Conservation (phyloP, 495 filamentous ascomycete species). For the Tuber aestivum region DNA sequence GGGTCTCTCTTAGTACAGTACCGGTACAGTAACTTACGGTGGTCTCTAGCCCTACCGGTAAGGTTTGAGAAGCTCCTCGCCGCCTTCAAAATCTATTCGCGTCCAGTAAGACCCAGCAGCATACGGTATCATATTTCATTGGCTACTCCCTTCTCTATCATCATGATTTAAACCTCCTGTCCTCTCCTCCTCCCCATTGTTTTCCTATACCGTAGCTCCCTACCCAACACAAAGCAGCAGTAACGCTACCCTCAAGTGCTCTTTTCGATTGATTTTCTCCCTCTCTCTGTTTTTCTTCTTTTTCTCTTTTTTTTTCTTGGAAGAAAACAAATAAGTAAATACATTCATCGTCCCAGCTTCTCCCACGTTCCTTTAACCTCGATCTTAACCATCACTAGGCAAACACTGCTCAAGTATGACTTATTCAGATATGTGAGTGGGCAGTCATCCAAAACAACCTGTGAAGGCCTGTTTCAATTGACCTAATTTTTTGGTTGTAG, state of each 20-base stretch:
- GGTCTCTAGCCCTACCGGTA: not conserved
- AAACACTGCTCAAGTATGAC: constrained; percentile 44
- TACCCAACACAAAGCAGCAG: constrained; percentile 39
- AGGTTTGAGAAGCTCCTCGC: not conserved
- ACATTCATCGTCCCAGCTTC: not conserved
- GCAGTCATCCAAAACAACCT: not conserved
- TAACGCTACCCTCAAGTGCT: constrained; percentile 18
- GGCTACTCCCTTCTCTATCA: not conserved
- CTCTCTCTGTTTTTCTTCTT: not conserved
- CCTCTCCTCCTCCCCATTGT: constrained; percentile 39
- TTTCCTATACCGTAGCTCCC: constrained; percentile 33
- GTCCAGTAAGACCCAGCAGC: not conserved
- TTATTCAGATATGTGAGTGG: constrained; percentile 38
- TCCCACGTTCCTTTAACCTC: constrained; percentile 26
- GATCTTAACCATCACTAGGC: constrained; percentile 7
- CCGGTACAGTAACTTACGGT: too few relatives aligned
- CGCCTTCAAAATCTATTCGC: not conserved
- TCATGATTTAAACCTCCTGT: constrained; percentile 27
- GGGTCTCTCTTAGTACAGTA: not conserved
- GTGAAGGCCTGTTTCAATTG: constrained; percentile 4
- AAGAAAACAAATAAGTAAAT: too few relatives aligned
- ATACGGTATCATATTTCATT: not conserved
- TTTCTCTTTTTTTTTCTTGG: too few relatives aligned
- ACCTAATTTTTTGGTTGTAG: constrained; percentile 46
- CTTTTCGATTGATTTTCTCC: not conserved